Evolutionary conservation across 2,329 filamentous ascomycete species (phyloP).

Genomic region (Claviceps africana): DNA sequence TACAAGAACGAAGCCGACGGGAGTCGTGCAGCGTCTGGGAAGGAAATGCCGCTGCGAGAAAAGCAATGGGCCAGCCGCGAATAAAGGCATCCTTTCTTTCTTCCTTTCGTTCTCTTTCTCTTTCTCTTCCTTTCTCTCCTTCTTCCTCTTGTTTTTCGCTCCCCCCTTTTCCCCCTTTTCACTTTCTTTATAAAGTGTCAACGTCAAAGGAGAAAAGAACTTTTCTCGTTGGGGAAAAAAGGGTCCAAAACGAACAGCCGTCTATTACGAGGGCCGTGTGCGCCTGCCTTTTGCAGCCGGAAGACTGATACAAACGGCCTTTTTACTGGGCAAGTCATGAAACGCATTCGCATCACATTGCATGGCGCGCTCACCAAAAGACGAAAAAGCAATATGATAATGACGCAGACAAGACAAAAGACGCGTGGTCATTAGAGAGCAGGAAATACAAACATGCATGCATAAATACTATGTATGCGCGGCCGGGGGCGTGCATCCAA

Average conservation of each 20-base stretch:
- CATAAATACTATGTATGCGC: too few relatives aligned
- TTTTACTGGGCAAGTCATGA: background rate
- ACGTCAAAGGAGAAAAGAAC: too few relatives aligned
- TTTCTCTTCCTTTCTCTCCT: too few relatives aligned
- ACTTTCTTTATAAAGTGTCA: too few relatives aligned
- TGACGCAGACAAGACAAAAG: background rate
- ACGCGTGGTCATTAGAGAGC: too few relatives aligned
- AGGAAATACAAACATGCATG: too few relatives aligned
- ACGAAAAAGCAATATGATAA: background rate
- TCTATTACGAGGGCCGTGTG: background rate
- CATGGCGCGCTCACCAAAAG: too few relatives aligned
- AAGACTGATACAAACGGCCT: background rate
- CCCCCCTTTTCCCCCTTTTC: too few relatives aligned
- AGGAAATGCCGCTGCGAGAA: constrained; percentile 61
- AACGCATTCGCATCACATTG: background rate
- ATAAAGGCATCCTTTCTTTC: constrained; percentile 4
- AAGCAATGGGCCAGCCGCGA: constrained; percentile 51
- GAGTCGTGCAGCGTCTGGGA: constrained; percentile 34
- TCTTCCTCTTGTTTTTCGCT: too few relatives aligned
- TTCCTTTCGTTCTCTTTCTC: background rate
- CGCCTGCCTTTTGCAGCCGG: background rate
- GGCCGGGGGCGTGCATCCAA: too few relatives aligned
- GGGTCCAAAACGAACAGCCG: background rate
- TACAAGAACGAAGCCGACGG: constrained; percentile 69
- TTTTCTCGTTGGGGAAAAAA: too few relatives aligned